Evolutionary conservation across 805 yeast species (phyloP), one percentile per base, ranked within the genome.

Genomic region (Ogataea naganishii): DNA sequence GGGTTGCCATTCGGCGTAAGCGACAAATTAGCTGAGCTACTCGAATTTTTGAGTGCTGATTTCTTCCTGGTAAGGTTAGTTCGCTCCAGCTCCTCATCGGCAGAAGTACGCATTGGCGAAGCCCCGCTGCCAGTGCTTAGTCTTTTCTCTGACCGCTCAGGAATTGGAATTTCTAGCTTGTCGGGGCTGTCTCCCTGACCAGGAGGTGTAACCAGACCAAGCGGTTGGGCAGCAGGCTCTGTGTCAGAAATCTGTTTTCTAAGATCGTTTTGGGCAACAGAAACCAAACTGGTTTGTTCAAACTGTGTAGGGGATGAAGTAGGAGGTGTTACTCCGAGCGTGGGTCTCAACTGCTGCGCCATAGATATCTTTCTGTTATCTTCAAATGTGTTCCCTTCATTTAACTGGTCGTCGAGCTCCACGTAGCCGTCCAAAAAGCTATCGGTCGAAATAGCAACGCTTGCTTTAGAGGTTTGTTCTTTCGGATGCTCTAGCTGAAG

Each of bases 291-390:
- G 14, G 34, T 7, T 17, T 26, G 24, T 7, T 27, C 39, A 23
- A 36, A 30, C 12, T 28, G 23, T 14, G 36, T 23, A 14, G 36
- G 26, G 6, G 23, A 29, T 18, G 28, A 30, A 21, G 26, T 19
- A 14, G 34, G 37, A 10, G 59, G 55, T 9, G 44, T 24, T 3
- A 41, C 40, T 8, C 43, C 43, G 11, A 62, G 54, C 0, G 59
- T 58, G 5, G 69, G 57, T 31, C 73, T 60, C 14, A 69, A 37
- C 30, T 65, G 63, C 33, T 66, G 66, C 5, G 75, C 75, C 66
- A 69, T 63, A 39, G 38, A 10, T 34, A 35, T 15, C 26, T 35
- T 6, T 24, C 38, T 20, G 32, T n/a, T n/a, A n/a, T n/a, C n/a
- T 19, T 27, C 30, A 18, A 20, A 19, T 4, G 6, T 11, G 10